Evolutionary conservation across 768 basidiomycete genomes (phyloP), one percentile per base, ranked within the genome.

Genomic region (Lyophyllum decastes): DNA sequence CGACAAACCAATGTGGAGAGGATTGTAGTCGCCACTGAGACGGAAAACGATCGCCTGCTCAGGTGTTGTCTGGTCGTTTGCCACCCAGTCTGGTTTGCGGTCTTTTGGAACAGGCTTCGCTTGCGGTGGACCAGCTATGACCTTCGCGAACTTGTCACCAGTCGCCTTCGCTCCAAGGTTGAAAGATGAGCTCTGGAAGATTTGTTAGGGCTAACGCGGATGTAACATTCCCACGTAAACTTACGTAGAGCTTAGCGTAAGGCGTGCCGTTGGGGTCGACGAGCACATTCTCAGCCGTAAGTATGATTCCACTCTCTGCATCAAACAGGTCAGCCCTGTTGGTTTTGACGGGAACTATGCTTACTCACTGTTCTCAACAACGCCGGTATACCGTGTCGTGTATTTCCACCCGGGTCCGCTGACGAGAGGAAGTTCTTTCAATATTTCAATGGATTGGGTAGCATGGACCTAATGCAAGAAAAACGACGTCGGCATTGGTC

Each of bases 321-420:
- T 26, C 35, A 34, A 56, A 38, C 52, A 43, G 52, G 49, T 52
- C 5, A 49, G 26, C 21, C 12, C 19, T 30, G 21, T 35, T 19
- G 30, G 35, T 33, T 45, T 19, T 4, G 19, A 22, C 38, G 25
- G 22, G 50, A 54, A 40, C 7, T 7, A n/a, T 3, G 24, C 4
- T 14, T 1, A 72, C 88, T 52, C 61, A 92, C 92, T 93, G 70
- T 95, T 95, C 75, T 95, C 93, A 46, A 81, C 82, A 21, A 94
- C 78, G 27, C 85, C 90, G 1, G 82, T 82, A 49, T 92, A 79
- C 55, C 86, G 80, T 57, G 77, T 77, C 62, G 81, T 86, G 67
- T 88, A 78, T 56, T 78, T 88, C 93, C 93, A 95, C 8, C 91
- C 94, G 2, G 82, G 76, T 9, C 92, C 92, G 59, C 88, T 89